Evolutionary conservation across 768 basidiomycete species (phyloP).

Genomic region (Termitomyces sp.): DNA sequence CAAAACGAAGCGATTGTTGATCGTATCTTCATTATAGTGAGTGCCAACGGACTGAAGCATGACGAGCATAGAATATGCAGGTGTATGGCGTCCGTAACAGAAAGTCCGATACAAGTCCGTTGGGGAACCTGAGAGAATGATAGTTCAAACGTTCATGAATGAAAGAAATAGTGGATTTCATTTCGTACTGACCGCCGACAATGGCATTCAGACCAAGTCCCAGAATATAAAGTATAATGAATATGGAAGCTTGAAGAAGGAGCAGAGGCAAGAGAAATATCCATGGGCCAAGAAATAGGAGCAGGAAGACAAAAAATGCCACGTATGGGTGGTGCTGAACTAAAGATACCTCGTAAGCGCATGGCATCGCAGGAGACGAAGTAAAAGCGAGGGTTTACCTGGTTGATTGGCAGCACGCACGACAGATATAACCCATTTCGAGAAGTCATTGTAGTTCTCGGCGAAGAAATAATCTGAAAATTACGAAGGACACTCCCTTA

Average conservation of each 20-base stretch:
- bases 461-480: background rate
- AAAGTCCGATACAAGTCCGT: conserved; percentile 18
- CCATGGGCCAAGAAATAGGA: conserved; percentile 19
- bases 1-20: conserved; percentile 61
- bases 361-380: background rate
- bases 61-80: conserved; percentile 15
- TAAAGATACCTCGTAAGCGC: background rate
- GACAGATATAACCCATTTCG: background rate
- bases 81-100: conserved; percentile 20
- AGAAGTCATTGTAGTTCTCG: background rate
- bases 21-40: conserved; percentile 38
- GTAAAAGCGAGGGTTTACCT: background rate
- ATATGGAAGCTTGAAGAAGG: conserved; percentile 13
- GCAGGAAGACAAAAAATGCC: conserved; percentile 7
- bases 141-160: background rate
- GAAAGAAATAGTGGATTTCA: background rate
- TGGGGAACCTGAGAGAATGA: conserved; percentile 15
- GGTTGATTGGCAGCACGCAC: background rate
- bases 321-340: conserved; percentile 13
- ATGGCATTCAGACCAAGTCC: conserved; percentile 16
- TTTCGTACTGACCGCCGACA: conserved; percentile 15
- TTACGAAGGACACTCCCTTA: background rate
- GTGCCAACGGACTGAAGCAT: conserved; percentile 19
- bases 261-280: conserved; percentile 18
- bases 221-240: conserved; percentile 9